Evolutionary conservation across 2,329 filamentous ascomycete species (phyloP), one percentile per base, ranked within the genome.

Genomic region (Dothistroma septosporum): DNA sequence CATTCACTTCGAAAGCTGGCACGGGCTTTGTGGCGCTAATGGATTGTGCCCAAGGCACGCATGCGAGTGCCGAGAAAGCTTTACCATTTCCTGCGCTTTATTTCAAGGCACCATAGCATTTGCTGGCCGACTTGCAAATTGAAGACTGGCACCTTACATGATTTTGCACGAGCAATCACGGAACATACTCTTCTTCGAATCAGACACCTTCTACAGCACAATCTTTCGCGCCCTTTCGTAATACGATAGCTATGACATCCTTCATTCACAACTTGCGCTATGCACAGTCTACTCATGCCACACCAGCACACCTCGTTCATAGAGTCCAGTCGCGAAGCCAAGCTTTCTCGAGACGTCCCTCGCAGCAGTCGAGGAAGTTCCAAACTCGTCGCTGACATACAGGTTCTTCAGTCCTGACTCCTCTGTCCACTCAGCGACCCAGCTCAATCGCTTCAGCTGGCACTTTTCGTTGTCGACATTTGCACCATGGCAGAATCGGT

Each of bases 381-480:
- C 75, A 55, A 74, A 76, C 35, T 73, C 76, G 21, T 63, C 58
- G 0, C 74, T 76, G 44, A 72, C 70, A 62, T 75, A 78, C 48
- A 79, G 55, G n/a, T 72, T 72, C 61, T 61, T 68, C 58, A 72
- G 12, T 2, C 76, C 75, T 0, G 56, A 66, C 21, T 70, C 54
- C 59, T 72, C 70, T 55, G 65, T 76, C 77, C 77, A 79, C 57
- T 77, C 74, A 2, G 70, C 74, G 8, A 74, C 70, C 71, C 74
- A 67, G 37, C 68, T 70, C 49, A 67, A 54, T 16, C 63, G 58
- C 3, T 47, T 4, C 10, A 62, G 57, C 41, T 47, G 35, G 50
- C 77, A 65, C 73, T 64, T 19, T 57, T 69, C 58, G 68, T 69
- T 46, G 61, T 66, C 56, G 55, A 64, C 22, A 62, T 63, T 50